Percentiles rank a stretch among this genome's conserved stretches.
Evolutionary conservation across 2,329 filamentous ascomycete genomes (phyloP).

Genomic region (Diaporthe eres): DNA sequence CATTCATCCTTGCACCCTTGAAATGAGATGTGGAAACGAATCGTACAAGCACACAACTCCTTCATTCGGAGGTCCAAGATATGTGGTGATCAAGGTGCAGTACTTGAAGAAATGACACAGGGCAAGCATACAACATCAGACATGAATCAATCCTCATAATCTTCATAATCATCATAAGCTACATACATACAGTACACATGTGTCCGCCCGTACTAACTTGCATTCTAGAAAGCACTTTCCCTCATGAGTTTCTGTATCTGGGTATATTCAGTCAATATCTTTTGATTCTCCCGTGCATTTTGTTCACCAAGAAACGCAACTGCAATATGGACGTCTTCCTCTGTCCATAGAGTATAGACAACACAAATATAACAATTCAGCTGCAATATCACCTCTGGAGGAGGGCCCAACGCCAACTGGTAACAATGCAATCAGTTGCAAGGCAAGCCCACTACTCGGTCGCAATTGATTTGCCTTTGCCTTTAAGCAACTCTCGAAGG

Average conservation of each 20-base stretch:
- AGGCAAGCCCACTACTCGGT: constrained; percentile 16
- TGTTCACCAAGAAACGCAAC: background rate
- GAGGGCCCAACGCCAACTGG: background rate
- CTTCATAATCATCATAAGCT: constrained; percentile 32
- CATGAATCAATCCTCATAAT: constrained; percentile 6
- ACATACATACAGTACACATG: constrained; percentile 22
- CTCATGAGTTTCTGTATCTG: constrained; percentile 25
- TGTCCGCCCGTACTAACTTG: constrained; percentile 26
- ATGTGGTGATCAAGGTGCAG: too few relatives aligned
- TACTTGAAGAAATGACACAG: too few relatives aligned
- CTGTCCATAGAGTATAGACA: background rate
- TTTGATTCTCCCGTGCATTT: constrained; percentile 6
- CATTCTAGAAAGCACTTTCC: constrained; percentile 22
- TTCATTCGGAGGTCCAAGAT: background rate
- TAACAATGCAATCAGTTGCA: background rate
- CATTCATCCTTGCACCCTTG: background rate
- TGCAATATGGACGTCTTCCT: constrained; percentile 1
- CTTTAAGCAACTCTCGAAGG: constrained; percentile 65
- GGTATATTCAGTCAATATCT: constrained; percentile 33
- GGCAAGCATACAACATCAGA: background rate
- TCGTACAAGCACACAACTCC: background rate
- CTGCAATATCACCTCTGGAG: constrained; percentile 1
- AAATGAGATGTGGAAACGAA: background rate
- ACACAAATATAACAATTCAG: background rate
- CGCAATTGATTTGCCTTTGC: constrained; percentile 47